phyloP scores from a whole-genome alignment of 108 stramenopile species.

The Conticribra weissflogii region DNA sequence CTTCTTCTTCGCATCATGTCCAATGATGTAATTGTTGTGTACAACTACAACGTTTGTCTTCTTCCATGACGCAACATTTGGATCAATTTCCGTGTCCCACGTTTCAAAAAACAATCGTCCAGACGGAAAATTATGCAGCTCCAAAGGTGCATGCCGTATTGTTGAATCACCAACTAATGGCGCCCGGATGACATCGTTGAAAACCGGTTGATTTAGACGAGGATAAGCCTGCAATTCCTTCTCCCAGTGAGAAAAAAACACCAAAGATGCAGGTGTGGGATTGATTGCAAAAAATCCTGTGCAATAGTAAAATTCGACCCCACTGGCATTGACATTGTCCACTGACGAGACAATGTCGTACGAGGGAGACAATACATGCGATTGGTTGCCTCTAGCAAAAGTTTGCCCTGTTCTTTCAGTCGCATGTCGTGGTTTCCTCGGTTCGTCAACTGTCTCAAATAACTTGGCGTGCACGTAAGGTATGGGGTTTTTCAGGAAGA shows the following conservation, averaged over 20 bases:
- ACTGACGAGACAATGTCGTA: not conserved
- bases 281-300: not conserved
- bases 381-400: not conserved
- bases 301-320: not conserved
- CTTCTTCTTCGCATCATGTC: conserved; percentile 25
- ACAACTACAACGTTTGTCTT: conserved; percentile 8
- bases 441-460: not conserved
- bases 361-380: not conserved
- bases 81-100: no score
- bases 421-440: not conserved
- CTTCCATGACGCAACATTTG: no score
- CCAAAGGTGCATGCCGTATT: no score
- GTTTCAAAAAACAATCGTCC: no score
- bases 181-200: conserved; percentile 11
- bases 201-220: conserved; percentile 1
- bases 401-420: not conserved
- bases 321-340: not conserved
- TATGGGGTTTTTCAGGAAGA: not conserved
- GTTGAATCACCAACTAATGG: conserved; percentile 3
- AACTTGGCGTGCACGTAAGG: not conserved
- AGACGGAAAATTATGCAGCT: no score
- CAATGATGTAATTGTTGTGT: conserved; percentile 27
- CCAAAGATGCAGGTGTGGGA: not conserved
- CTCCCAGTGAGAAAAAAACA: not conserved
- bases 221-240: not conserved